phyloP scores from a whole-genome alignment of 257 asterid genomes.

The Ilex aquifolium region DNA sequence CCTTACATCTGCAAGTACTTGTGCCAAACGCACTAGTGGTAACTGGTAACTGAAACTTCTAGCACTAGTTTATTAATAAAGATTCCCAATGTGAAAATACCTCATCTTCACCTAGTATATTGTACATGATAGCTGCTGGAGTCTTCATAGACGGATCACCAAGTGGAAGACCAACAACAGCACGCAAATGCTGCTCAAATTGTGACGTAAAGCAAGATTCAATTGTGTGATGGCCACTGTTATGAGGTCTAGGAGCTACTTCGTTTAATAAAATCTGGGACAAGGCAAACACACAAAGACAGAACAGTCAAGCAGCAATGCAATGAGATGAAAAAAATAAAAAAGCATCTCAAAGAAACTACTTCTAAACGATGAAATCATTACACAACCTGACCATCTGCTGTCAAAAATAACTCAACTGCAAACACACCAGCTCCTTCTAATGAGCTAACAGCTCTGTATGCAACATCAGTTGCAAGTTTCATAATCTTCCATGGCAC shows the following conservation, averaged over 20 bases:
- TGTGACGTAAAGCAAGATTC: conserved; percentile 91
- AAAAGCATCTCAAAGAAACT: no score
- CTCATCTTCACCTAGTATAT: conserved; percentile 92
- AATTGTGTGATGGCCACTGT: conserved; percentile 94
- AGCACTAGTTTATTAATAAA: no score
- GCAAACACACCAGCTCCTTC: conserved; percentile 98
- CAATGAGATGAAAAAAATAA: no score
- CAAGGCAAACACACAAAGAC: conserved; percentile 15
- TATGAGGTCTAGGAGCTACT: conserved; percentile 99
- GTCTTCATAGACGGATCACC: conserved; percentile 90
- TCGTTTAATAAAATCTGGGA: conserved; percentile 79
- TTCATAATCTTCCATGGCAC: conserved; percentile 69
- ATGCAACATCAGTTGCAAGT: conserved; percentile 85
- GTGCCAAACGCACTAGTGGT: no score
- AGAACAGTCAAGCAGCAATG: conserved; percentile 6
- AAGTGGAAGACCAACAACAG: conserved; percentile 92
- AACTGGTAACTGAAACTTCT: no score
- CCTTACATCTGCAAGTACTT: no score
- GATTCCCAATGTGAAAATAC: conserved; percentile 20
- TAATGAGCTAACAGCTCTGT: conserved; percentile 72
- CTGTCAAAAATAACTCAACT: conserved; percentile 86
- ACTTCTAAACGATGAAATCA: neutral
- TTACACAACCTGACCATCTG: conserved; percentile 72
- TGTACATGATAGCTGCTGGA: conserved; percentile 88
- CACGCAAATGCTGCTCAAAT: conserved; percentile 90